Conservation (phyloP, 2,329 filamentous ascomycete species). For the Bimuria novae-zelandiae region DNA sequence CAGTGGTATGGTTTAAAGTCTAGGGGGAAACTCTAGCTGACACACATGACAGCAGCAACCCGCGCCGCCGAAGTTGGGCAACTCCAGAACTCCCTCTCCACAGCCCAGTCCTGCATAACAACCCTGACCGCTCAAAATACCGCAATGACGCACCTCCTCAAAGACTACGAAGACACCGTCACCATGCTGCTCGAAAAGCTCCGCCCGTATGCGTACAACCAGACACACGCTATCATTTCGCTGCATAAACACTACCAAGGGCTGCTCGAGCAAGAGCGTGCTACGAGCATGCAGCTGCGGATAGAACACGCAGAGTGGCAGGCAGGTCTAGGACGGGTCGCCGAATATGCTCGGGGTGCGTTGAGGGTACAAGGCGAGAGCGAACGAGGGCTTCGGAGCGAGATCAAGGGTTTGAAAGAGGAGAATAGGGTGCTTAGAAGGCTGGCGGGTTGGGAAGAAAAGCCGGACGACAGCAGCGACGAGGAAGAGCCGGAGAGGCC, state of each 20-base stretch:
- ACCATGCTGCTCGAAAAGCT: conserved; percentile 45
- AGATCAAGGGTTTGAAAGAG: conserved; percentile 50
- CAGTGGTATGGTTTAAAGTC: neutral
- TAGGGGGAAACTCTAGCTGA: conserved; percentile 10
- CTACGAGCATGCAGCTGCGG: conserved; percentile 51
- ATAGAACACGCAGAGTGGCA: conserved; percentile 57
- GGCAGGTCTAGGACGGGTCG: conserved; percentile 49
- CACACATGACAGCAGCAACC: conserved; percentile 28
- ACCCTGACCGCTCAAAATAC: conserved; percentile 31
- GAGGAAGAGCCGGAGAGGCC: conserved; percentile 35
- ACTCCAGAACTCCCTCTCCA: conserved; percentile 38
- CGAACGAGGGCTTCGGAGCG: conserved; percentile 43
- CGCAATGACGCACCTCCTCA: conserved; percentile 36
- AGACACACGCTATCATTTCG: conserved; percentile 49
- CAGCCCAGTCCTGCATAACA: conserved; percentile 32
- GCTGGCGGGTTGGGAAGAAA: conserved; percentile 53
- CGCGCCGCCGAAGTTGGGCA: conserved; percentile 36
- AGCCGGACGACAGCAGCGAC: conserved; percentile 47
- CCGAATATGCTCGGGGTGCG: conserved; percentile 48
- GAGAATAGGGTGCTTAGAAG: conserved; percentile 54
- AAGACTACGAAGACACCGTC: conserved; percentile 51
- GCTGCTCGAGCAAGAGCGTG: conserved; percentile 50
- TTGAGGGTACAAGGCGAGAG: conserved; percentile 45
- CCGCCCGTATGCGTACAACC: conserved; percentile 44
- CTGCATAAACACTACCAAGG: conserved; percentile 55